A percentile compares a stretch with the other conserved stretches of the same genome.
phyloP scores from a whole-genome alignment of 495 filamentous ascomycete genomes.

The Copromyces sp. region DNA sequence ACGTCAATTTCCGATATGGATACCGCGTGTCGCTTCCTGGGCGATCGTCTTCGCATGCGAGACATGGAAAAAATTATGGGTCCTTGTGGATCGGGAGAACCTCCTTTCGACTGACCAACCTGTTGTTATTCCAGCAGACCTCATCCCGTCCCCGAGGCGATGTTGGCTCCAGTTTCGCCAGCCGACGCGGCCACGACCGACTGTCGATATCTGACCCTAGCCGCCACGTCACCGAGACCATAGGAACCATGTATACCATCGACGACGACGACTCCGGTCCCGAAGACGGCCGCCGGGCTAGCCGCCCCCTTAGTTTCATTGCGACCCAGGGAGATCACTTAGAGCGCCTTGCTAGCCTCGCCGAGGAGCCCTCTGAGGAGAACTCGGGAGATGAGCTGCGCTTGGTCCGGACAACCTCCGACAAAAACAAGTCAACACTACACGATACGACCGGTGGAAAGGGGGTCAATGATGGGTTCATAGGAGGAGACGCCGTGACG shows the following conservation, averaged over 20 bases:
- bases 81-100: conserved; percentile 18
- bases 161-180: conserved; percentile 44
- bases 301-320: conserved; percentile 39
- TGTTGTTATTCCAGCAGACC: conserved; percentile 29
- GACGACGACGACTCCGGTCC: conserved; percentile 41
- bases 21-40: conserved; percentile 3
- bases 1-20: conserved; percentile 5
- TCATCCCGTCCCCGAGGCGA: conserved; percentile 43
- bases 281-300: conserved; percentile 33
- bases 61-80: conserved; percentile 18
- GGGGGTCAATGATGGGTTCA: conserved; percentile 3
- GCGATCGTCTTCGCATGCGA: conserved; percentile 5
- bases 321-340: conserved; percentile 30
- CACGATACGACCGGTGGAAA: not conserved
- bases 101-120: conserved; percentile 13
- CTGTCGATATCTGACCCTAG: conserved; percentile 53
- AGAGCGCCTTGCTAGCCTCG: conserved; percentile 14
- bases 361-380: conserved; percentile 19
- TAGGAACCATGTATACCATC: conserved; percentile 83
- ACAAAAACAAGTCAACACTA: conserved; percentile 17
- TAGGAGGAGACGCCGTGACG: conserved; percentile 15
- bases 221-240: conserved; percentile 97
- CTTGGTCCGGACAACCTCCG: conserved; percentile 34
- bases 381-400: conserved; percentile 29
- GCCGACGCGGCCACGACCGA: conserved; percentile 45